phyloP scores from a whole-genome alignment of 176 grass and related monocot genomes.

The Ampelocalamus luodianensis region DNA sequence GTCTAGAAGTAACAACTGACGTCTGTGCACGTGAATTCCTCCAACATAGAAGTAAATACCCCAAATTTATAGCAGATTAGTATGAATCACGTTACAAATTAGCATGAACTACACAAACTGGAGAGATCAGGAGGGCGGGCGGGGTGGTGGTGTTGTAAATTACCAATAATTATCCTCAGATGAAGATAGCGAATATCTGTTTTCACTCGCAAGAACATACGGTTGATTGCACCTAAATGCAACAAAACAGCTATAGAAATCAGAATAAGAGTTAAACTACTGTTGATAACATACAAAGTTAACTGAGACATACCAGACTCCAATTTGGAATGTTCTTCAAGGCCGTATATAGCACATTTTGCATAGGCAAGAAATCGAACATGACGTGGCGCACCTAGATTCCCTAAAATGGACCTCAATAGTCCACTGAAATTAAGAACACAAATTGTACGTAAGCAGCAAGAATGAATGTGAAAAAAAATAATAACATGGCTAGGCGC shows the following conservation, averaged over 20 bases:
- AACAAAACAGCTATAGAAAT: constrained; percentile 18
- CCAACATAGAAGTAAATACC: neutral
- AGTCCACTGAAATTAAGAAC: constrained; percentile 63
- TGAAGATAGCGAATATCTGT: constrained; percentile 63
- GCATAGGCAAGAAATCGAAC: constrained; percentile 83
- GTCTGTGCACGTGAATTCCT: no score
- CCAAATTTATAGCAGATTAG: neutral
- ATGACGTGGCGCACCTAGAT: constrained; percentile 67
- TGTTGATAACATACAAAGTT: neutral
- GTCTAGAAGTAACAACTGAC: no score
- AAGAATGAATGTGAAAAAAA: constrained; percentile 38
- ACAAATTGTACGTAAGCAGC: constrained; percentile 28
- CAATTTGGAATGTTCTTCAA: constrained; percentile 57
- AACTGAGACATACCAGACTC: constrained; percentile 43
- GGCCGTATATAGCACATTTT: constrained; percentile 77
- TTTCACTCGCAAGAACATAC: constrained; percentile 48
- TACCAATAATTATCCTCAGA: constrained; percentile 70
- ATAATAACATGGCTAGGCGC: neutral
- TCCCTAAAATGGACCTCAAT: constrained; percentile 82
- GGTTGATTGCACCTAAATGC: constrained; percentile 53
- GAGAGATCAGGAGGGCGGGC: neutral
- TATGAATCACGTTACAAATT: neutral
- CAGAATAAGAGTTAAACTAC: neutral
- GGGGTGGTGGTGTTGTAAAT: neutral
- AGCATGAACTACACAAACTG: constrained; percentile 1